Evolutionary conservation across 306 rosid genomes (phyloP).

Genomic region (Aeschynomene evenia): DNA sequence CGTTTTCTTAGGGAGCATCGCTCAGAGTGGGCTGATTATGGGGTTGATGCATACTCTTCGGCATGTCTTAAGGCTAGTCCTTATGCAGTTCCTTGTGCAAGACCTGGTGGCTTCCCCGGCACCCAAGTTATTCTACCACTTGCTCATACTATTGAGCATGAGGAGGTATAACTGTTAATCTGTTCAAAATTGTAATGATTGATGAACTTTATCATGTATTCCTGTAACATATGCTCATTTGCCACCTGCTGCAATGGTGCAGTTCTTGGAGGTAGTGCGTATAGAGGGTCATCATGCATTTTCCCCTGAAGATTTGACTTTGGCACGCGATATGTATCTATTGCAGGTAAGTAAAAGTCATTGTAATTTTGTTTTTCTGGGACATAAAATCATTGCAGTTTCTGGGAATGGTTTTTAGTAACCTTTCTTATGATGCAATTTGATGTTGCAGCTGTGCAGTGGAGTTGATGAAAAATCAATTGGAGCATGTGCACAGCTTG

Average conservation of each 20-base stretch:
- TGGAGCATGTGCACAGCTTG: constrained; percentile 85
- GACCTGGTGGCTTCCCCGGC: constrained; percentile 74
- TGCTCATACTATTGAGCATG: constrained; percentile 45
- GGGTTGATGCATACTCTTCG: constrained; percentile 82
- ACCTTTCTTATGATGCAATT: neutral
- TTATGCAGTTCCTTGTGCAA: constrained; percentile 69
- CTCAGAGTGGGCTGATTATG: constrained; percentile 89
- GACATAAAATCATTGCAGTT: neutral
- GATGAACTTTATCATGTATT: neutral
- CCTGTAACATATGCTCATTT: neutral
- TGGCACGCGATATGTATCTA: constrained; percentile 77
- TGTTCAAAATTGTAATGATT: neutral
- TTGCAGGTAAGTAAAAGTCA: constrained; percentile 63
- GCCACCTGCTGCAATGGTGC: constrained; percentile 10
- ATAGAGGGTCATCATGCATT: constrained; percentile 86
- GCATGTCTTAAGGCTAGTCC: constrained; percentile 76
- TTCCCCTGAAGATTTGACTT: constrained; percentile 69
- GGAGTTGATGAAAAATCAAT: constrained; percentile 79
- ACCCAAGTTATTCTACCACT: constrained; percentile 77
- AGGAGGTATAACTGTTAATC: constrained; percentile 69
- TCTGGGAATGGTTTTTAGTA: neutral
- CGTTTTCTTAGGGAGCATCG: constrained; percentile 88
- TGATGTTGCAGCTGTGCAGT: constrained; percentile 63
- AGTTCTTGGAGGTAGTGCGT: constrained; percentile 89
- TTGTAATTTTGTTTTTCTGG: neutral